phyloP scores from a whole-genome alignment of 352 stramenopile genomes.

The Phytophthora pistaciae region DNA sequence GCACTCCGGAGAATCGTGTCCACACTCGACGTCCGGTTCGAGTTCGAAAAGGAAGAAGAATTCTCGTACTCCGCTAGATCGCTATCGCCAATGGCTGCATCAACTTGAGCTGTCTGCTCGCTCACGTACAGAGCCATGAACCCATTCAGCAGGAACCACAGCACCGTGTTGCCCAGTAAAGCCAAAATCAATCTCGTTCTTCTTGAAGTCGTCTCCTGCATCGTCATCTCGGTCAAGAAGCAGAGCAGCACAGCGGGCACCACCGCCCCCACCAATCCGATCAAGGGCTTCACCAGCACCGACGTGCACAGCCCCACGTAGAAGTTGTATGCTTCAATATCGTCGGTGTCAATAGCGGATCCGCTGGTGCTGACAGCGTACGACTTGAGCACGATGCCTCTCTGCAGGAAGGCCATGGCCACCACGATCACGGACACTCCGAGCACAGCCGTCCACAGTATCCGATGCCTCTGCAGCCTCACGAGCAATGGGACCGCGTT shows the following conservation, averaged over 20 bases:
- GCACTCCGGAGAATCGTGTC: conserved; percentile 53
- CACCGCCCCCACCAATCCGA: conserved; percentile 53
- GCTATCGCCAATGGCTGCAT: conserved; percentile 35
- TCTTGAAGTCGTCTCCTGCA: conserved; percentile 50
- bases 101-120: conserved; percentile 28
- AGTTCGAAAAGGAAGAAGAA: not conserved
- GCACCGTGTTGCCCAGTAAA: conserved; percentile 44
- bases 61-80: conserved; percentile 36
- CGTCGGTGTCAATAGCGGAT: not conserved
- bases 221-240: conserved; percentile 59
- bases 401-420: conserved; percentile 42
- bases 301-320: conserved; percentile 49
- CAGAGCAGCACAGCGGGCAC: conserved; percentile 63
- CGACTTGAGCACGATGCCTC: conserved; percentile 48
- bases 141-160: conserved; percentile 76
- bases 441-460: conserved; percentile 39
- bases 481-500: conserved; percentile 58
- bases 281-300: conserved; percentile 54
- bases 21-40: conserved; percentile 13
- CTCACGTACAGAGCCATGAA: conserved; percentile 69
- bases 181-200: conserved; percentile 36
- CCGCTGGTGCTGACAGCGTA: conserved; percentile 26
- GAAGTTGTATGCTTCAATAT: conserved; percentile 46
- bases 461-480: conserved; percentile 46
- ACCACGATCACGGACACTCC: conserved; percentile 27